Percentiles rank a stretch among this genome's conserved stretches.
These are phyloP conservation scores for Wallacemonas sp. DNA, from an alignment of 208 protist species.

Conservation along the genomic window DNA sequence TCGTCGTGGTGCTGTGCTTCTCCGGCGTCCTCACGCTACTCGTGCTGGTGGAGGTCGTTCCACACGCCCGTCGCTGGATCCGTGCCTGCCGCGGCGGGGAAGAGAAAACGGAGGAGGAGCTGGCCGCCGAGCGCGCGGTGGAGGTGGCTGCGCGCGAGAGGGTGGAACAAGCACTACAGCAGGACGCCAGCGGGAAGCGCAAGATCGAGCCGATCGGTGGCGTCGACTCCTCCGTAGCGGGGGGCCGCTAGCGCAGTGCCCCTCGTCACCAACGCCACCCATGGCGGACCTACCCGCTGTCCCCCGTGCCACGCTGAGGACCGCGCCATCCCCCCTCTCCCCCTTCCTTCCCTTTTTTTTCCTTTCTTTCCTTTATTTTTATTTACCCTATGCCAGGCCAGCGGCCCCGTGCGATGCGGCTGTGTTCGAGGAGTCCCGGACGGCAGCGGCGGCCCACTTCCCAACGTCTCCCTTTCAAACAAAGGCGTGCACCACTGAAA, in stretches of 20 bases:
- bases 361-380: neutral
- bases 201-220: neutral
- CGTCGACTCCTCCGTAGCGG: neutral
- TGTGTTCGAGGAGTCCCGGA: no score
- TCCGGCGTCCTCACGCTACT: constrained; percentile 21
- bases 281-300: no score
- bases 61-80: neutral
- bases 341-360: constrained; percentile 6
- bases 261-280: no score
- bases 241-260: no score
- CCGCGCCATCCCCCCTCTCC: neutral
- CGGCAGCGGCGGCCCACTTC: no score
- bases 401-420: no score
- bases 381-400: no score
- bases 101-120: constrained; percentile 6
- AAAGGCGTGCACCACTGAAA: neutral
- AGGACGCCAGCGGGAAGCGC: neutral
- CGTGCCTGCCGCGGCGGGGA: constrained; percentile 2
- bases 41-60: constrained; percentile 22
- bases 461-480: no score
- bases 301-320: neutral
- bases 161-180: neutral
- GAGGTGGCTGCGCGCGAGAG: constrained; percentile 1
- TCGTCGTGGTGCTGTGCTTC: constrained; percentile 22
- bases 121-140: neutral